Percentiles rank a stretch among this genome's conserved stretches.
Evolutionary conservation across 1,284 basidiomycete genomes (phyloP).

Genomic region (Ceratobasidium sp.): DNA sequence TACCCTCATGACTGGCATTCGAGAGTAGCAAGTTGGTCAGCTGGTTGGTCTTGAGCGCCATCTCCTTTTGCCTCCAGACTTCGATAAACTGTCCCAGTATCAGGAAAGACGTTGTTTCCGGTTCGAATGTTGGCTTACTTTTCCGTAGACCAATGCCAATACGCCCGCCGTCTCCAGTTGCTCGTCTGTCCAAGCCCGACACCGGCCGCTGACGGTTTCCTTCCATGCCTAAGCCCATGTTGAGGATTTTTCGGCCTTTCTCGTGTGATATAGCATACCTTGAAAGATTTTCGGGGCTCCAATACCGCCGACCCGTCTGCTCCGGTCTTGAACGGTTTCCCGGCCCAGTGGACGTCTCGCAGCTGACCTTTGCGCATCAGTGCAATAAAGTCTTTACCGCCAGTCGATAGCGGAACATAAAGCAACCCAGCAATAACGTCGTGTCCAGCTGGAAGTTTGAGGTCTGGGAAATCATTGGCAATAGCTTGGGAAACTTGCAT

Average conservation of each 20-base stretch:
- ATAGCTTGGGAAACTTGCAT: constrained; percentile 78
- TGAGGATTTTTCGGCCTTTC: neutral
- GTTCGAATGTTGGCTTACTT: constrained; percentile 52
- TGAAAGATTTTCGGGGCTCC: constrained; percentile 83
- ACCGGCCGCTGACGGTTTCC: constrained; percentile 76
- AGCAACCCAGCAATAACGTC: constrained; percentile 81
- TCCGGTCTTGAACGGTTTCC: constrained; percentile 68
- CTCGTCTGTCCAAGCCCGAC: constrained; percentile 83
- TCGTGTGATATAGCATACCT: constrained; percentile 47
- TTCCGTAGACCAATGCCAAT: constrained; percentile 83
- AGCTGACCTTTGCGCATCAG: constrained; percentile 82
- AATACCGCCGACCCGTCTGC: constrained; percentile 54
- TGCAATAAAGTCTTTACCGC: constrained; percentile 81
- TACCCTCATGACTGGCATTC: constrained; percentile 90
- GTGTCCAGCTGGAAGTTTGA: constrained; percentile 70
- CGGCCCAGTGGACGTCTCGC: constrained; percentile 78
- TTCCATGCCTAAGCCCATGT: constrained; percentile 63
- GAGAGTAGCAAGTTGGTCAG: constrained; percentile 81
- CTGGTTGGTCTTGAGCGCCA: constrained; percentile 76
- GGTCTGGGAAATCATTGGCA: constrained; percentile 75
- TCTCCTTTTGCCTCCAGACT: constrained; percentile 89
- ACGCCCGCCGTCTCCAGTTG: constrained; percentile 88
- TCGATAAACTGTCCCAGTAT: constrained; percentile 70
- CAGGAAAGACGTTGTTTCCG: neutral
- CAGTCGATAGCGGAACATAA: constrained; percentile 76